Evolutionary conservation across 2,329 filamentous ascomycete species (phyloP).

Genomic region (Alternaria viburni): DNA sequence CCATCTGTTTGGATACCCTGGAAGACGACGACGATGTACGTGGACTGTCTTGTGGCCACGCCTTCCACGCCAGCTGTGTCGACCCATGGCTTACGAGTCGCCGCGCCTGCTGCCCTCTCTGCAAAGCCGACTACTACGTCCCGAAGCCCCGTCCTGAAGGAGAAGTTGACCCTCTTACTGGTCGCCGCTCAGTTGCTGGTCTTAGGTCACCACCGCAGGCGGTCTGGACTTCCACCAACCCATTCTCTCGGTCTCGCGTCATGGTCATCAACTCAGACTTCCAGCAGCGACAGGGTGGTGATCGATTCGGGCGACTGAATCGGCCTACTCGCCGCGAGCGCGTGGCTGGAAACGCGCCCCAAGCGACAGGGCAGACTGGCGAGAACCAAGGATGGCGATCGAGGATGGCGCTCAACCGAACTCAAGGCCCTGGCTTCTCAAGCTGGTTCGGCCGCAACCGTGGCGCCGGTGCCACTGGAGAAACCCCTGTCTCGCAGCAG

Average conservation of each 20-base stretch:
- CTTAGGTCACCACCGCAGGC: conserved; percentile 43
- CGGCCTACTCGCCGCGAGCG: conserved; percentile 36
- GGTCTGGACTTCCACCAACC: conserved; percentile 41
- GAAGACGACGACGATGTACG: conserved; percentile 96
- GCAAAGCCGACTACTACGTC: conserved; percentile 96
- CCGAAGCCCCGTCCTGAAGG: conserved; percentile 81
- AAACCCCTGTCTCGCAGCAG: conserved; percentile 20
- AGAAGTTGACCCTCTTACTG: conserved; percentile 42
- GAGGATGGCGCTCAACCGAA: conserved; percentile 20
- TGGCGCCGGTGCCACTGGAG: conserved; percentile 20
- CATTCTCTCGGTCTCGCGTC: conserved; percentile 43
- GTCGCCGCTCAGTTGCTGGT: conserved; percentile 38
- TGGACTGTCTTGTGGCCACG: conserved; percentile 93
- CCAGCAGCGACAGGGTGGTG: conserved; percentile 17
- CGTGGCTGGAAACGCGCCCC: conserved; percentile 11
- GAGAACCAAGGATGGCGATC: conserved; percentile 33
- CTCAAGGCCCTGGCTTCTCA: conserved; percentile 26
- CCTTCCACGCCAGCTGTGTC: conserved; percentile 94
- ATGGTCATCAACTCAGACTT: conserved; percentile 28
- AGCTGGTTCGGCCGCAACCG: conserved; percentile 41
- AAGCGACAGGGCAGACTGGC: conserved; percentile 15
- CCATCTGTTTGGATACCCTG: conserved; percentile 92
- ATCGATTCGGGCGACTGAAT: conserved; percentile 30
- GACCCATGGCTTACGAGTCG: conserved; percentile 96
- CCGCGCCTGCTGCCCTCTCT: conserved; percentile 93